Evolutionary conservation across 495 filamentous ascomycete genomes (phyloP).

Genomic region (Lineolata rhizophorae): DNA sequence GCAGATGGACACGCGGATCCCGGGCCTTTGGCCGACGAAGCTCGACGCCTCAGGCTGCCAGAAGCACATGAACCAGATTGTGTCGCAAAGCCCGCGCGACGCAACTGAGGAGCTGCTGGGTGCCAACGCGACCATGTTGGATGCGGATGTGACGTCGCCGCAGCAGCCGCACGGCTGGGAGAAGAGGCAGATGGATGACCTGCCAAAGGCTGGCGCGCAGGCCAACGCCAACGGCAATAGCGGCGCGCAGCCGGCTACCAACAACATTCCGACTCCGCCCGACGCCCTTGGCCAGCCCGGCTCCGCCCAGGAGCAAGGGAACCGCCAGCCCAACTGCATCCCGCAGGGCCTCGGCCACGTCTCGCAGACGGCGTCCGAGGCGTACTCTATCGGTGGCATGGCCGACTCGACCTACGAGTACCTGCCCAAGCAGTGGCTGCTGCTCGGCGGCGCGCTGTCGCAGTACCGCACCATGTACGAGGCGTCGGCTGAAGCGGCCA

Average conservation of each 20-base stretch:
- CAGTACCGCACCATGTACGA: constrained; percentile 74
- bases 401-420: constrained; percentile 93
- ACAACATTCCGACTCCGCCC: background rate
- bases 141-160: too few species aligned
- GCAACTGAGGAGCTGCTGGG: background rate
- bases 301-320: too few species aligned
- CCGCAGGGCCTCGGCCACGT: constrained; percentile 14
- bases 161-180: background rate
- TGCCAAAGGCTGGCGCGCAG: background rate
- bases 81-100: background rate
- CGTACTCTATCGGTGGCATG: constrained; percentile 60
- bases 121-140: too few species aligned
- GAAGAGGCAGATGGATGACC: background rate
- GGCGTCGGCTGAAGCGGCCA: constrained; percentile 42
- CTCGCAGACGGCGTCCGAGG: constrained; percentile 9
- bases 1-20: constrained; percentile 51
- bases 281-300: background rate
- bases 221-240: background rate
- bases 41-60: constrained; percentile 60
- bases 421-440: constrained; percentile 51
- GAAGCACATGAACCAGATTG: constrained; percentile 7
- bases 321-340: constrained; percentile 15
- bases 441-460: constrained; percentile 61
- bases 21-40: constrained; percentile 64
- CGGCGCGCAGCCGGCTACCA: background rate